phyloP scores from a whole-genome alignment of 202 grass and related monocot species.

The Musa balbisiana region DNA sequence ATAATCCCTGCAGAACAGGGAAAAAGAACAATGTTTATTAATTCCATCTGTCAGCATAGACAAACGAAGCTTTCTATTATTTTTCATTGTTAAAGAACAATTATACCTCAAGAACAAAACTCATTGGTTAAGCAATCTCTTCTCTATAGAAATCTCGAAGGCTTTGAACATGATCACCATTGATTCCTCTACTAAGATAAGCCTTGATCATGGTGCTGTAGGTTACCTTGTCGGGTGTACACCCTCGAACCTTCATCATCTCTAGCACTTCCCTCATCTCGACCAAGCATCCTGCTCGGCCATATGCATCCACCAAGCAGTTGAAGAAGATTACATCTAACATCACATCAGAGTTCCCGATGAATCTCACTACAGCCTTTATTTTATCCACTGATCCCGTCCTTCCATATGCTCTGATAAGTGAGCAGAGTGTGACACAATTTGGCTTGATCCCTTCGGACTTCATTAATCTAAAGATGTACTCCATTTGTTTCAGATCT shows the following conservation, averaged over 20 bases:
- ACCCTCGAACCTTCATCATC: slow-evolving; percentile 57
- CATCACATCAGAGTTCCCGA: slow-evolving; percentile 71
- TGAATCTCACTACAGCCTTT: slow-evolving; percentile 49
- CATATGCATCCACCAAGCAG: slow-evolving; percentile 96
- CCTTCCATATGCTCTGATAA: slow-evolving; percentile 85
- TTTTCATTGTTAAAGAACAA: not conserved
- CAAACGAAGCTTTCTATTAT: not conserved
- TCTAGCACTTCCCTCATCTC: slow-evolving; percentile 82
- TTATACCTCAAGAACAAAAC: not conserved
- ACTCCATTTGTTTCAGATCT: slow-evolving; percentile 87
- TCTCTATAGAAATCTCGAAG: slow-evolving; percentile 44
- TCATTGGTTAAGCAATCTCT: not conserved
- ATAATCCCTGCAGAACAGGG: no score
- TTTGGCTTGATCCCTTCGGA: slow-evolving; percentile 88
- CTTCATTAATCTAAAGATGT: slow-evolving; percentile 94
- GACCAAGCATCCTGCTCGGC: slow-evolving; percentile 66
- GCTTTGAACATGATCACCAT: slow-evolving; percentile 65
- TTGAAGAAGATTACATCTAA: slow-evolving; percentile 89
- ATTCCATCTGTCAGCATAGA: not conserved
- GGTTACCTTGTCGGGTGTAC: slow-evolving; percentile 73
- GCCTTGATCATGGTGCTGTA: slow-evolving; percentile 91
- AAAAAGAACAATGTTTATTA: no score
- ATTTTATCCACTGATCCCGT: slow-evolving; percentile 59
- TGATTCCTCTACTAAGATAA: slow-evolving; percentile 74
- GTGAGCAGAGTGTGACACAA: slow-evolving; percentile 80